Base-by-base conservation (phyloP, 768 basidiomycete species). In the Hericium rajendrae region DNA sequence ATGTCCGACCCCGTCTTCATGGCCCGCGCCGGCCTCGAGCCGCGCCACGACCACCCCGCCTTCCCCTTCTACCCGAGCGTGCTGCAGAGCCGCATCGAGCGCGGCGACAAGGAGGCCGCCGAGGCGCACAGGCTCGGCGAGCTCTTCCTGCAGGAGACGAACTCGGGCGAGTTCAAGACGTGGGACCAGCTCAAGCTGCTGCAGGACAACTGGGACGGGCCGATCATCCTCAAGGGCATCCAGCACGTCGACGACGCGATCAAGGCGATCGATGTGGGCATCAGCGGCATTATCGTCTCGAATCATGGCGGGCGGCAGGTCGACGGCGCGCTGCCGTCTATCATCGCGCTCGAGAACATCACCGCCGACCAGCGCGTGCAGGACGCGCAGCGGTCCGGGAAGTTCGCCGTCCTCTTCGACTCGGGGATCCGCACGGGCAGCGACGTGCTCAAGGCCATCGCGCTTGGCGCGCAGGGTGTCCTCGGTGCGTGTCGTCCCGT, bases 401-500 rank as follows among this genome's bases (percentile, higher is more conserved):
- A 78, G 57, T 69, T 91, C 40, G 83, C 85, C 1, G 70, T 93
- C 38, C 72, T 94, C 3, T 90, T 87, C 63, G 85, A 86, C 65
- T 91, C 84, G 53, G 91, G 92, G 6, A 85, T 94, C 58, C 81
- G 92, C 48, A 88, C 85, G 0, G 92, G 89, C 11, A 80, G 82
- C 48, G 93, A 95, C 60, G 80, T 93, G 49, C 76, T 91, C 69
- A 89, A 90, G 69, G 92, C 93, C 0, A 70, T 94, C 28, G 91
- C 91, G 1, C 75, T 94, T 0, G 91, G 93, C 43, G 92, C 93
- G 8, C 85, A 94, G 62, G 90, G 75, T 8, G 83, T 94, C 15
- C 68, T 93, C 18, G 74, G 83, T 90, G 62, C 63, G 87, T 77
- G 15, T 50, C n/a, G 38, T 6, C 28, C 8, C 8, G 28, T 32